phyloP scores from a whole-genome alignment of 2,329 filamentous ascomycete genomes.

The Lecanosticta acicola region DNA sequence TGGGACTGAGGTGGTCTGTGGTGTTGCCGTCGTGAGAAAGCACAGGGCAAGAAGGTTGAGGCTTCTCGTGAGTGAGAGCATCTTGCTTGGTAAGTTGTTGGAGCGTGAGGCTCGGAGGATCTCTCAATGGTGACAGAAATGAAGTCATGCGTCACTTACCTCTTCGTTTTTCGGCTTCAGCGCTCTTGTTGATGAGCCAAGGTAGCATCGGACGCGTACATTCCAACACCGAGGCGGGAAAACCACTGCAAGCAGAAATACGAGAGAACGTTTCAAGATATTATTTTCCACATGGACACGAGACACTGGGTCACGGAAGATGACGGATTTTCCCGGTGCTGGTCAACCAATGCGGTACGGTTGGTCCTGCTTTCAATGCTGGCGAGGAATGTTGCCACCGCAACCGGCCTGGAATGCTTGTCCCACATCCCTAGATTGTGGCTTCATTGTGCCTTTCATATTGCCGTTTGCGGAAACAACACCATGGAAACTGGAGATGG shows the following conservation, averaged over 20 bases:
- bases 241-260: conserved; percentile 2
- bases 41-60: conserved; percentile 7
- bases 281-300: not conserved
- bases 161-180: too few species aligned
- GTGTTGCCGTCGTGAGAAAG: conserved; percentile 2
- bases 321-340: not conserved
- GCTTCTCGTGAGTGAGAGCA: not conserved
- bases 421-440: conserved; percentile 1
- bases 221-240: conserved; percentile 7
- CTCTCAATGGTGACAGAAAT: too few species aligned
- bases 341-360: not conserved
- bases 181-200: too few species aligned
- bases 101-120: not conserved
- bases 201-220: too few species aligned
- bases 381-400: conserved; percentile 3
- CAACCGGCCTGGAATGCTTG: conserved; percentile 3
- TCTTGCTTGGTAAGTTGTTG: not conserved
- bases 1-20: conserved; percentile 5
- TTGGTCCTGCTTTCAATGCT: conserved; percentile 1
- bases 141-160: not conserved
- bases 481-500: not conserved
- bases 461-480: conserved; percentile 2
- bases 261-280: too few species aligned
- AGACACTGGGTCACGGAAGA: not conserved
- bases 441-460: not conserved